Conservation (phyloP, 345 rosid genomes). For the Dipteronia sinensis region DNA sequence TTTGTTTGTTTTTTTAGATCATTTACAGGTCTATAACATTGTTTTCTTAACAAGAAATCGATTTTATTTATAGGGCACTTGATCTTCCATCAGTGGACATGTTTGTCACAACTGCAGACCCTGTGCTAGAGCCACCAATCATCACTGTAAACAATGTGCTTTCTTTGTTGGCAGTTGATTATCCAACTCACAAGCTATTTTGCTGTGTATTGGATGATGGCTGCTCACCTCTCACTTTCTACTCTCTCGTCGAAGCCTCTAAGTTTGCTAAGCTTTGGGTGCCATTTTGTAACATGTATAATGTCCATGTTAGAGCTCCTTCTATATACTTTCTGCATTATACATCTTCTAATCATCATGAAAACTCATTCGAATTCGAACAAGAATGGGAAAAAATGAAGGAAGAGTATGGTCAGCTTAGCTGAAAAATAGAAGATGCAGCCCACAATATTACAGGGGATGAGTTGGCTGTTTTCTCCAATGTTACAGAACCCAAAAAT, state of each 20-base stretch:
- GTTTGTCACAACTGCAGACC: constrained; percentile 57
- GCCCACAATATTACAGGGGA: constrained; percentile 27
- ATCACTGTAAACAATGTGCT: constrained; percentile 51
- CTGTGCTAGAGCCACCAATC: constrained; percentile 47
- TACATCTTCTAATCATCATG: neutral
- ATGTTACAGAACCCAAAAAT: constrained; percentile 35
- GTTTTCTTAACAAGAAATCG: too few relatives aligned
- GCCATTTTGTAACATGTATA: constrained; percentile 62
- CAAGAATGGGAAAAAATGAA: constrained; percentile 47
- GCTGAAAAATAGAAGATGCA: constrained; percentile 44
- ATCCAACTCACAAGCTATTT: constrained; percentile 42
- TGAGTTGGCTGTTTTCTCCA: constrained; percentile 41
- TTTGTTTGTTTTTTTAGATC: too few relatives aligned
- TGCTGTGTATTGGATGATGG: constrained; percentile 57
- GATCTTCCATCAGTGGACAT: constrained; percentile 63
- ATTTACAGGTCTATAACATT: too few relatives aligned
- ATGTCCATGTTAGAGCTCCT: constrained; percentile 57
- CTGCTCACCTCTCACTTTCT: constrained; percentile 57
- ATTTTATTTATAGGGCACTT: too few relatives aligned
- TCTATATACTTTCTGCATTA: constrained; percentile 51
- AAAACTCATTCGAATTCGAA: constrained; percentile 37
- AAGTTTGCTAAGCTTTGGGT: constrained; percentile 71
- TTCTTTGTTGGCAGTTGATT: constrained; percentile 55
- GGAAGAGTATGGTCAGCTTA: constrained; percentile 52
- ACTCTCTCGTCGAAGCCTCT: constrained; percentile 59